Evolutionary conservation across 192 early-diverging fungal genomes (phyloP).

Genomic region (Coemansia sp.): DNA sequence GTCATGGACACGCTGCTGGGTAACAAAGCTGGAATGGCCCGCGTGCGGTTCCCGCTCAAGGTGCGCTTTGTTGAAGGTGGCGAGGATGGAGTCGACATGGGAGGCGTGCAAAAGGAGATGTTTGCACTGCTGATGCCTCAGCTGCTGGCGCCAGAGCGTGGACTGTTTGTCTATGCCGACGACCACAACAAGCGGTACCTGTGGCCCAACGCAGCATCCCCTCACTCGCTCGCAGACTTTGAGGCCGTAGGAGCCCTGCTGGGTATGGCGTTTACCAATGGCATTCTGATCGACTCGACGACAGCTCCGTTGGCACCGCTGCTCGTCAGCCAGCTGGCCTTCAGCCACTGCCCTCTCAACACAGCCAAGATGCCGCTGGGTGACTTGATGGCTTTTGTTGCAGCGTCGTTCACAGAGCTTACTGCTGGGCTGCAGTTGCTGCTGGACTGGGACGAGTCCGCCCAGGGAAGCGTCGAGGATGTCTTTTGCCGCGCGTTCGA

Average conservation of each 20-base stretch:
- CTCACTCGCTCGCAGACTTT: slow-evolving; percentile 60
- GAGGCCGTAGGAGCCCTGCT: slow-evolving; percentile 86
- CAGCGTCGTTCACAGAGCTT: slow-evolving; percentile 53
- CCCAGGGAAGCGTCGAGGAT: slow-evolving; percentile 68
- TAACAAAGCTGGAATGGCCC: background rate
- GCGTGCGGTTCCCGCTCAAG: slow-evolving; percentile 39
- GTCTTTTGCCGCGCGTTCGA: slow-evolving; percentile 83
- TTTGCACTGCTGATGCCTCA: slow-evolving; percentile 75
- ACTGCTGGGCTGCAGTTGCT: slow-evolving; percentile 75
- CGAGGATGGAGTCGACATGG: slow-evolving; percentile 93
- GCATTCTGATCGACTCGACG: slow-evolving; percentile 62
- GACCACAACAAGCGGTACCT: slow-evolving; percentile 41
- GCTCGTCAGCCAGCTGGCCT: slow-evolving; percentile 66
- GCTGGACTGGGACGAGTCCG: slow-evolving; percentile 70
- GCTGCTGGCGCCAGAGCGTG: slow-evolving; percentile 71
- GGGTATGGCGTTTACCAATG: slow-evolving; percentile 91
- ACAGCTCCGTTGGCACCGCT: slow-evolving; percentile 70
- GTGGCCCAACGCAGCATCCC: slow-evolving; percentile 73
- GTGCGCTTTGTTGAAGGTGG: slow-evolving; percentile 84
- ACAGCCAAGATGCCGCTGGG: slow-evolving; percentile 36
- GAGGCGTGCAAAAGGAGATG: slow-evolving; percentile 96
- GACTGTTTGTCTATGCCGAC: slow-evolving; percentile 63
- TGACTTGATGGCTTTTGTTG: slow-evolving; percentile 51
- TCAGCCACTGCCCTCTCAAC: slow-evolving; percentile 9
- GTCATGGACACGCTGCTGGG: slow-evolving; percentile 55